A percentile compares a stretch with the other conserved stretches of the same genome.
Conservation (phyloP, 305 asterid species). For the Fraxinus ornus region DNA sequence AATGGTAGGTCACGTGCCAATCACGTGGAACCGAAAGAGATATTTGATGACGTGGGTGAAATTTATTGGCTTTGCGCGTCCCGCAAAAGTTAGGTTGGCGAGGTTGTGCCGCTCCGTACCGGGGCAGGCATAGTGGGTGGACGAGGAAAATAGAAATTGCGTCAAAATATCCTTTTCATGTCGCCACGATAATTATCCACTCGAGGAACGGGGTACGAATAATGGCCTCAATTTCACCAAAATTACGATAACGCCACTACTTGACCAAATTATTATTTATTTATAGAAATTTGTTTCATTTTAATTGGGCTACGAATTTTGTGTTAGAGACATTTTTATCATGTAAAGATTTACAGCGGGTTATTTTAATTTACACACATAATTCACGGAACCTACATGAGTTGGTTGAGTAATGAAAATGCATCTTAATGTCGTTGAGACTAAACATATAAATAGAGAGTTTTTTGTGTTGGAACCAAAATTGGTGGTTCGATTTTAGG, state of each 20-base stretch:
- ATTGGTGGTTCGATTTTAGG: background rate
- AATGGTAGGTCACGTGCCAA: background rate
- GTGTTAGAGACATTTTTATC: background rate
- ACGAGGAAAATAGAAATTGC: constrained; percentile 46
- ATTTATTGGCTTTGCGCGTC: background rate
- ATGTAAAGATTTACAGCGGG: background rate
- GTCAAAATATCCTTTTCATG: constrained; percentile 29
- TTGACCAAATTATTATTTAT: background rate
- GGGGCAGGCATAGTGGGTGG: constrained; percentile 14
- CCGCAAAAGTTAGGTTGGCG: background rate
- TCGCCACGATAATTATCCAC: constrained; percentile 25
- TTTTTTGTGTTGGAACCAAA: background rate
- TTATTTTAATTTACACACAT: too few species aligned
- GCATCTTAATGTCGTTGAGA: background rate
- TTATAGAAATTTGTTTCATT: background rate
- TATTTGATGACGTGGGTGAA: background rate
- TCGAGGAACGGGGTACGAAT: background rate
- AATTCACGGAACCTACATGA: background rate
- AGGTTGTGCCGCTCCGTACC: constrained; percentile 22
- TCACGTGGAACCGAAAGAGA: background rate
- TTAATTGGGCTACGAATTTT: background rate
- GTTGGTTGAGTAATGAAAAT: background rate
- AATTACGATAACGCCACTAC: constrained; percentile 28
- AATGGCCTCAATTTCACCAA: background rate
- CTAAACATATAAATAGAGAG: background rate